Base-by-base conservation (phyloP, 176 grass and related monocot genomes). In the Eragrostis nindensis region DNA sequence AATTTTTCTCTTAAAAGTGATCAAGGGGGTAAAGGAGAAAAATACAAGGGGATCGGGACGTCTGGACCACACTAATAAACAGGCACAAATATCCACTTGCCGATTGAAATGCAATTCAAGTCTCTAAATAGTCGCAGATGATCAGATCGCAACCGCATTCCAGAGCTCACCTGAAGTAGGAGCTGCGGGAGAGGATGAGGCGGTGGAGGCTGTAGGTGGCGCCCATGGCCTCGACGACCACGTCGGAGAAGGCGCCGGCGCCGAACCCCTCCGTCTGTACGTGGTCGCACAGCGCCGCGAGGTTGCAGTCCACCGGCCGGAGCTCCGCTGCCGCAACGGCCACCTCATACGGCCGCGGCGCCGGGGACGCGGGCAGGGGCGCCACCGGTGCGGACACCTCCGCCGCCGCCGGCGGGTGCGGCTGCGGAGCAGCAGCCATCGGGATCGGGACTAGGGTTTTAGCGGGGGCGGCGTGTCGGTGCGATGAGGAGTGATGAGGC, bases 141-240 rank as follows among this genome's bases (percentile, higher is more conserved):
- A 66, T 40, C 45, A 79, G 62, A 79, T 53, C 62, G 46, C 62
- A 79, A 17, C 26, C 0, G 40, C 29, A 66, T 66, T 70, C 47
- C 66, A 41, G 71, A 70, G 49, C 47, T 70, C 43, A 95, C 95
- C 95, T 89, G 90, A 99, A 99, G 89, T 99, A 99, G 67, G 96
- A 72, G 82, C 96, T 95, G 47, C 96, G 92, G 21, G 96, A 99
- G 40, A 99, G 91, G 82, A 99, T 99, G 75, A 99, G 85, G 42
- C 96, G 96, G 30, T 99, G 92, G 82, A 95, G 96, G 24, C 67
- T 77, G 82, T 99, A 99, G 68, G 88, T 93, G 75, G 84, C 82
- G 53, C 90, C 96, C 96, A 93, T 93, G 69, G 92, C 96, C 88
- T 99, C 78, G 17, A 99, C 88, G 61, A 90, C 81, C 32, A 99